Evolutionary conservation across 176 grass and related monocot genomes (phyloP).

Genomic region (Aegilops tauschii): DNA sequence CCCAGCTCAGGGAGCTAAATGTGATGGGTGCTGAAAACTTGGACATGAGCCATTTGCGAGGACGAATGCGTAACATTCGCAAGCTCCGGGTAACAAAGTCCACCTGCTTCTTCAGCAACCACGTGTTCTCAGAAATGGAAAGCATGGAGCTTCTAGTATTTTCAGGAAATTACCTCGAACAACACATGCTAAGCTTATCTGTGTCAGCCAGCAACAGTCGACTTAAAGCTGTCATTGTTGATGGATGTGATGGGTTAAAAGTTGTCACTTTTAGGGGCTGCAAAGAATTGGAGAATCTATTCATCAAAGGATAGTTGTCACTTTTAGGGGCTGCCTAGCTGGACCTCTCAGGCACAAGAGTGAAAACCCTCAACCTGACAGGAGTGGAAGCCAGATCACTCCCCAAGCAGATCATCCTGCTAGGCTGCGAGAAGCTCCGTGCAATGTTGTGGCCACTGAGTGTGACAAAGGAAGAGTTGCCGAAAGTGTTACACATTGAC

Average conservation of each 20-base stretch:
- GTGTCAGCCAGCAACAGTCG: background rate
- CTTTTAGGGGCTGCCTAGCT: background rate
- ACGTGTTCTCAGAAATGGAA: too few species aligned
- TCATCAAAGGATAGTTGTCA: too few species aligned
- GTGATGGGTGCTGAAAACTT: too few species aligned
- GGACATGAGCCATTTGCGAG: too few species aligned
- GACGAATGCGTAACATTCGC: too few species aligned
- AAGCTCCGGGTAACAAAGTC: too few species aligned
- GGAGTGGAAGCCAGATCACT: too few species aligned
- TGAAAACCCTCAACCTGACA: background rate
- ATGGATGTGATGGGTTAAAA: background rate
- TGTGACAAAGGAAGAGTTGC: accelerated
- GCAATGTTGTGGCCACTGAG: background rate
- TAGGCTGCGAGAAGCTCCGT: background rate
- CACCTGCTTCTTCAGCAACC: too few species aligned
- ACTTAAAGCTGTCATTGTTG: background rate
- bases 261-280: background rate
- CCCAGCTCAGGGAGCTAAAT: too few species aligned
- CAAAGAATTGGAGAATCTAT: background rate
- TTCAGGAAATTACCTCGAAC: background rate
- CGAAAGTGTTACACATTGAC: background rate
- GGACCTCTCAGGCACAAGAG: background rate
- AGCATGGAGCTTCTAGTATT: too few species aligned
- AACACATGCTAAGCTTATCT: background rate
- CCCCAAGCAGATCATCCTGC: background rate